Conservation (phyloP, 208 protist genomes). For the Crithidia acanthocephali region DNA sequence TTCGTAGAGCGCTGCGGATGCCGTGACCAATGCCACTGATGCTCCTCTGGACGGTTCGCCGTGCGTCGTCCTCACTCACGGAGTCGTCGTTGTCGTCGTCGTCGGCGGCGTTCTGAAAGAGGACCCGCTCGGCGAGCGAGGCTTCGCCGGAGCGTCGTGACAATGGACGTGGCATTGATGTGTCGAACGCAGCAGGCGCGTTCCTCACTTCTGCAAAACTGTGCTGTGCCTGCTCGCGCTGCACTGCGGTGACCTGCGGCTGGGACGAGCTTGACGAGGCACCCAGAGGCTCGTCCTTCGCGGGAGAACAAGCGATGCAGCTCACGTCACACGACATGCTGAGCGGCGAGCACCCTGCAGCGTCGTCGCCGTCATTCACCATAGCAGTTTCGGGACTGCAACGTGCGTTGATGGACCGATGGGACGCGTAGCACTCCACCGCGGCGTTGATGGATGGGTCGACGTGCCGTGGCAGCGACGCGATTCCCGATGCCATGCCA, state of each 20-base stretch:
- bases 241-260: neutral
- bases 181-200: too few relatives aligned
- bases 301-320: conserved; percentile 3
- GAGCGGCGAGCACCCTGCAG: neutral
- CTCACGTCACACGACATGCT: conserved; percentile 1
- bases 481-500: neutral
- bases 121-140: conserved; percentile 16
- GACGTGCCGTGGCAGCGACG: neutral
- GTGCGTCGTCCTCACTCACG: neutral
- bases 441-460: neutral
- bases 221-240: neutral
- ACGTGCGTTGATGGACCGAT: too few relatives aligned
- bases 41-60: too few relatives aligned
- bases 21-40: neutral
- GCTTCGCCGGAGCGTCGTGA: neutral
- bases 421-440: too few relatives aligned
- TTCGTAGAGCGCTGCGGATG: neutral
- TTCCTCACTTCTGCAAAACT: neutral
- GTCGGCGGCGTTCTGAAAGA: conserved; percentile 21
- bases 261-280: neutral
- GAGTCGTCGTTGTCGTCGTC: conserved; percentile 6
- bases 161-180: neutral
- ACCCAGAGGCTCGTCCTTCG: neutral
- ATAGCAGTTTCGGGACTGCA: neutral
- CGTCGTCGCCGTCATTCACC: neutral